Conservation (phyloP, 169 alveolate species). For the Eimeria acervulina region DNA sequence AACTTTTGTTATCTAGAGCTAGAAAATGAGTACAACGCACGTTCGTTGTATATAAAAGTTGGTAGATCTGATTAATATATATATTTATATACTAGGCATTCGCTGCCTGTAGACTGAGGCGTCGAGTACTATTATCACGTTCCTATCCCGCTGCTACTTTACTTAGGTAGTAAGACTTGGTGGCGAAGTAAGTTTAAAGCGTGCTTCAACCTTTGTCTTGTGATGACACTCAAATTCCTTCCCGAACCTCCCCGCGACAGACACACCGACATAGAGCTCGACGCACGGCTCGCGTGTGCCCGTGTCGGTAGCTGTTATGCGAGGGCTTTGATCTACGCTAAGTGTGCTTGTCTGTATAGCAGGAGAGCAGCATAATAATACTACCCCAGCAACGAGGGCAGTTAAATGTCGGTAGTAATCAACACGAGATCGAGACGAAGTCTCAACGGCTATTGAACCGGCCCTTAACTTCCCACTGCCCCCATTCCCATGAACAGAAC, state of each 20-base stretch:
- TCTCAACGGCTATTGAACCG: constrained; percentile 5
- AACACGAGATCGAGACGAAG: constrained; percentile 11
- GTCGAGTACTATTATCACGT: no score
- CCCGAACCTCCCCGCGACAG: background rate
- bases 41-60: no score
- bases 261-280: background rate
- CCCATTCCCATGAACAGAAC: background rate
- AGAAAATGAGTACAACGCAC: no score
- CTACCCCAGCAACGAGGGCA: background rate
- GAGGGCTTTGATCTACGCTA: background rate
- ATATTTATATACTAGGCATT: no score
- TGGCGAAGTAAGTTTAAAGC: background rate
- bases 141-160: background rate
- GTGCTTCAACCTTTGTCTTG: constrained; percentile 9
- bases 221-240: constrained; percentile 55
- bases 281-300: background rate
- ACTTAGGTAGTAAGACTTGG: no score
- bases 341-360: background rate
- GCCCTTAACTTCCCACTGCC: constrained; percentile 24
- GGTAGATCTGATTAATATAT: no score
- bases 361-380: background rate
- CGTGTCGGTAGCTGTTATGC: background rate
- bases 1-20: no score
- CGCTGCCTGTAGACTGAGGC: no score
- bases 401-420: background rate